A percentile compares a stretch with the other conserved stretches of the same genome.
These are phyloP conservation scores for Wickerhamomyces alni DNA, from an alignment of 805 yeast species.

Conservation along the genomic window DNA sequence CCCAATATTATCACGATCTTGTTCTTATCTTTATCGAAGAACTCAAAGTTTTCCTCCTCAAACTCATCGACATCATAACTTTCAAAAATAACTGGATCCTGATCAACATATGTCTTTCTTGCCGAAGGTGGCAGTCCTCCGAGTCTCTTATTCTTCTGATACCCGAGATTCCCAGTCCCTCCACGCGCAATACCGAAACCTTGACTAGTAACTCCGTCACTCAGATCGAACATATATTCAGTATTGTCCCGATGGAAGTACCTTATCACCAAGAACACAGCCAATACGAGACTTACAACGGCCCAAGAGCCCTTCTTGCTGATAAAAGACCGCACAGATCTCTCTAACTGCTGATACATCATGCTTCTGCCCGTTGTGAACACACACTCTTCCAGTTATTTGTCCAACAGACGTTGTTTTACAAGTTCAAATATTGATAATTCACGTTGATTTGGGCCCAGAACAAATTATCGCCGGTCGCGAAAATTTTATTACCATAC, in stretches of 20 bases:
- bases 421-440: too few species aligned
- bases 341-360: too few species aligned
- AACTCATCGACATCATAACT: slow-evolving; percentile 10
- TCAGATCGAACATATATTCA: slow-evolving; percentile 13
- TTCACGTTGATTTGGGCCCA: too few species aligned
- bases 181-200: slow-evolving; percentile 23
- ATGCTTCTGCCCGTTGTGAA: too few species aligned
- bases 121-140: slow-evolving; percentile 23
- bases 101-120: slow-evolving; percentile 8
- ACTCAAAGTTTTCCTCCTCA: slow-evolving; percentile 1
- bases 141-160: slow-evolving; percentile 13
- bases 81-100: slow-evolving; percentile 9
- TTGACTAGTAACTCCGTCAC: slow-evolving; percentile 16
- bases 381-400: too few species aligned
- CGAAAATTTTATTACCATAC: too few species aligned
- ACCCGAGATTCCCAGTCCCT: slow-evolving; percentile 21
- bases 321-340: too few species aligned
- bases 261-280: neutral
- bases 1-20: slow-evolving; percentile 32
- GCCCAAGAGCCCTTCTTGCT: neutral
- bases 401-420: too few species aligned
- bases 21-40: slow-evolving; percentile 17
- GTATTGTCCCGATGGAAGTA: slow-evolving; percentile 1
- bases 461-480: too few species aligned
- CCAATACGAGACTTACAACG: neutral